phyloP scores from a whole-genome alignment of 2,329 filamentous ascomycete genomes.

The Aspergillus clavatus region DNA sequence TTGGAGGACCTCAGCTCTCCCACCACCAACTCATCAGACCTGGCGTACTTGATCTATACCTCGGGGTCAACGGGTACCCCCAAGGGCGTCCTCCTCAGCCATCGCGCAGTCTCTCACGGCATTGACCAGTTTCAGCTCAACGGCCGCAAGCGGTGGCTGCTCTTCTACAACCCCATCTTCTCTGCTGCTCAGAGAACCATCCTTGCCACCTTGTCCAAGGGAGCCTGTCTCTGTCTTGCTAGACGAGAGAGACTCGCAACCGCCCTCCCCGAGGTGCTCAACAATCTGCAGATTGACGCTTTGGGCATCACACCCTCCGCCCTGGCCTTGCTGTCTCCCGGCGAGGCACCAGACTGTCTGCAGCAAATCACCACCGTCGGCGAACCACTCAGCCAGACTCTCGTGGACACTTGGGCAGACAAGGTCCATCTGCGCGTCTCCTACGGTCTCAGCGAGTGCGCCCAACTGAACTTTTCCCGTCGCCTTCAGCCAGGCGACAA shows the following conservation, averaged over 20 bases:
- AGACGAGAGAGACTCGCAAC: not conserved
- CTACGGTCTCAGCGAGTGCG: not conserved
- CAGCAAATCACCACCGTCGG: not conserved
- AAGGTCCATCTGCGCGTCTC: not conserved
- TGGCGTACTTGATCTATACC: constrained; percentile 45
- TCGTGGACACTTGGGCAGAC: not conserved
- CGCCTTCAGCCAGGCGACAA: not conserved
- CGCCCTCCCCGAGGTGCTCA: not conserved
- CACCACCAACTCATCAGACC: constrained; percentile 48
- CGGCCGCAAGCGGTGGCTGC: not conserved
- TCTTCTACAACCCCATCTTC: constrained; percentile 1
- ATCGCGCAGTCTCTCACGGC: constrained; percentile 19
- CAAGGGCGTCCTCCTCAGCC: constrained; percentile 38
- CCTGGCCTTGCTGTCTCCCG: not conserved
- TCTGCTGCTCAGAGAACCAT: not conserved
- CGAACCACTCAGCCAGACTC: not conserved
- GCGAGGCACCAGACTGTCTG: not conserved
- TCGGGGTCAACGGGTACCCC: constrained; percentile 48
- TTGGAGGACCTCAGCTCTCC: not conserved
- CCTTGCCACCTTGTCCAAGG: not conserved
- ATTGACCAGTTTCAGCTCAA: constrained; percentile 18
- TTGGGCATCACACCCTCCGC: not conserved
- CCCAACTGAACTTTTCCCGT: not conserved
- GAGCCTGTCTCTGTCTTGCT: not conserved
- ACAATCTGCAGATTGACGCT: not conserved